Percentiles rank a stretch among this genome's conserved stretches.
phyloP scores from a whole-genome alignment of 225 moss, liverwort and hornwort genomes.

The Physcomitrellopsis africana region DNA sequence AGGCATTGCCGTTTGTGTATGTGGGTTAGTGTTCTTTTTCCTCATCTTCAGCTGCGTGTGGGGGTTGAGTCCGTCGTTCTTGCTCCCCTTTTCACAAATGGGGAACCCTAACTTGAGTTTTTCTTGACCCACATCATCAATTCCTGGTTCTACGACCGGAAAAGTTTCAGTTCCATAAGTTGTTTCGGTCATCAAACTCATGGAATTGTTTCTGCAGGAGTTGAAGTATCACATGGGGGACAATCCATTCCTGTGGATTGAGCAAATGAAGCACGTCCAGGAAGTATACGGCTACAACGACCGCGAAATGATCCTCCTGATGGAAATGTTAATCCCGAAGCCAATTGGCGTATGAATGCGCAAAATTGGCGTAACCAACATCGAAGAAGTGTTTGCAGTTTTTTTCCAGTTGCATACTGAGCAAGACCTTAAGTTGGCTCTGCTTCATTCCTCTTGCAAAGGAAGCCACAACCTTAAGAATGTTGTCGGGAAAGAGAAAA shows the following conservation, averaged over 20 bases:
- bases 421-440: slow-evolving; percentile 27
- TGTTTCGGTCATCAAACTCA: too few species aligned
- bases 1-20: too few species aligned
- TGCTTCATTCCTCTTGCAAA: slow-evolving; percentile 33
- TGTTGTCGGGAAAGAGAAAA: not conserved
- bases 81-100: too few species aligned
- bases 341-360: slow-evolving; percentile 25
- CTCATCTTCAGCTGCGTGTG: too few species aligned
- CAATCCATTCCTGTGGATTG: slow-evolving; percentile 37
- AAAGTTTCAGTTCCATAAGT: too few species aligned
- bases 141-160: too few species aligned
- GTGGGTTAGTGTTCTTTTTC: too few species aligned
- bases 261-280: slow-evolving; percentile 42
- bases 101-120: too few species aligned
- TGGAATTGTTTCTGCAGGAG: too few species aligned
- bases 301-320: slow-evolving; percentile 40
- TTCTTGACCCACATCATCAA: too few species aligned
- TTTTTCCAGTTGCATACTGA: slow-evolving; percentile 28
- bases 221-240: slow-evolving; percentile 28
- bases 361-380: slow-evolving; percentile 11
- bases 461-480: slow-evolving; percentile 30
- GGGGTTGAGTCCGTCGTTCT: too few species aligned
- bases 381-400: slow-evolving; percentile 31
- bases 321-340: slow-evolving; percentile 35
- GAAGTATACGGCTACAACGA: slow-evolving; percentile 39